These are phyloP conservation scores for Monosporascus sp. DNA, from an alignment of 2,329 filamentous ascomycete genomes.

Conservation along the genomic window DNA sequence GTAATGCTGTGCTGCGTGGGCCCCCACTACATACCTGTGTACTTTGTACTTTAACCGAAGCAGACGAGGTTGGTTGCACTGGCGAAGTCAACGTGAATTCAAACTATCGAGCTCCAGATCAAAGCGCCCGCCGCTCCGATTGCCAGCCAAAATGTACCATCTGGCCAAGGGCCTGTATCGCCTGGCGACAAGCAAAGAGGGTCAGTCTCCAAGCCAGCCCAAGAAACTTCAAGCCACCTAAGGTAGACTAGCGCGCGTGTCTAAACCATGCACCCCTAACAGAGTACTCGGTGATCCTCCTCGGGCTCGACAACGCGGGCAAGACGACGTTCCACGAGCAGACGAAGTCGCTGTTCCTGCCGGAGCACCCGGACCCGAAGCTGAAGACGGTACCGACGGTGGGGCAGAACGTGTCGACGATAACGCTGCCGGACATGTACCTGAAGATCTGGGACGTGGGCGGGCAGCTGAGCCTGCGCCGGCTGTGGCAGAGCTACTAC, in stretches of 20 bases:
- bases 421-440: slow-evolving; percentile 90
- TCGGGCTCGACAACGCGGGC: slow-evolving; percentile 95
- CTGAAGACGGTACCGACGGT: slow-evolving; percentile 92
- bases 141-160: slow-evolving; percentile 69
- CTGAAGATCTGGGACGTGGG: slow-evolving; percentile 98
- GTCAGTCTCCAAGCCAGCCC: slow-evolving; percentile 36
- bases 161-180: slow-evolving; percentile 91
- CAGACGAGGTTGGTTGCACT: no score
- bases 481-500: slow-evolving; percentile 96
- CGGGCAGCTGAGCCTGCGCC: slow-evolving; percentile 81
- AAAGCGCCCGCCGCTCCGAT: neutral
- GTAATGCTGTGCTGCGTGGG: neutral
- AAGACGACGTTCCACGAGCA: slow-evolving; percentile 98
- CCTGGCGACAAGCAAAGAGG: slow-evolving; percentile 95
- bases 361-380: slow-evolving; percentile 56
- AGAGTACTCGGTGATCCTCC: slow-evolving; percentile 97
- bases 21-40: neutral
- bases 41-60: neutral
- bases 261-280: slow-evolving; percentile 7
- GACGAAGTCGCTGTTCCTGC: slow-evolving; percentile 81
- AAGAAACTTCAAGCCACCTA: neutral
- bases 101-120: neutral
- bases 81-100: neutral
- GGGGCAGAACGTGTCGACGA: slow-evolving; percentile 91
- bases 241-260: neutral